phyloP scores from a whole-genome alignment of 2,329 filamentous ascomycete species.

The Penicillium sp. region DNA sequence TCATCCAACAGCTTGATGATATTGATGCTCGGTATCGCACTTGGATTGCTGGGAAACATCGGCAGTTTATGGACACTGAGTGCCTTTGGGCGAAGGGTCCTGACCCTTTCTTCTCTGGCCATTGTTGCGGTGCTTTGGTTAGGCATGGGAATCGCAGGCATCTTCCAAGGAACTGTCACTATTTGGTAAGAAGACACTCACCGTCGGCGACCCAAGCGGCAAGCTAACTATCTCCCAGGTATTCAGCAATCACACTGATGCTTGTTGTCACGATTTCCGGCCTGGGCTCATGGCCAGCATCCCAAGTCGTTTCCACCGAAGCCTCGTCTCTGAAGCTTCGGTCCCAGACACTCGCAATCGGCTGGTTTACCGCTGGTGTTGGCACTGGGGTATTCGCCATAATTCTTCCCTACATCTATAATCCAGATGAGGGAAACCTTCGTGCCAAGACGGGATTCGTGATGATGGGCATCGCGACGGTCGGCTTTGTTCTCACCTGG shows the following conservation, averaged over 20 bases:
- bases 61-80: conserved; percentile 47
- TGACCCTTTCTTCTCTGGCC: conserved; percentile 40
- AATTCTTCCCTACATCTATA: conserved; percentile 52
- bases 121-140: conserved; percentile 41
- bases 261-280: conserved; percentile 44
- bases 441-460: conserved; percentile 21
- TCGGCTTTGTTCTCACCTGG: conserved; percentile 38
- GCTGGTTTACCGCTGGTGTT: conserved; percentile 44
- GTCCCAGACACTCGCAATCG: conserved; percentile 36
- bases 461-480: conserved; percentile 18
- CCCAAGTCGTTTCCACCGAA: conserved; percentile 35
- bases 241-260: conserved; percentile 43
- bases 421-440: conserved; percentile 18
- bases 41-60: conserved; percentile 46
- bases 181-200: conserved; percentile 36
- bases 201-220: rapidly evolving
- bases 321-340: conserved; percentile 33
- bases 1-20: conserved; percentile 38
- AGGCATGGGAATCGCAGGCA: conserved; percentile 48
- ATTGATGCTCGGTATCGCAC: conserved; percentile 47
- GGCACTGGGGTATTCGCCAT: conserved; percentile 46
- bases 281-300: conserved; percentile 34
- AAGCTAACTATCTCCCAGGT: conserved; percentile 27
- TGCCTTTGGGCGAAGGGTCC: conserved; percentile 39
- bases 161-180: conserved; percentile 37